A percentile compares a stretch with the other conserved stretches of the same genome.
Evolutionary conservation across 179 eudicot genomes (phyloP).

Genomic region (Beta macrorhiza): DNA sequence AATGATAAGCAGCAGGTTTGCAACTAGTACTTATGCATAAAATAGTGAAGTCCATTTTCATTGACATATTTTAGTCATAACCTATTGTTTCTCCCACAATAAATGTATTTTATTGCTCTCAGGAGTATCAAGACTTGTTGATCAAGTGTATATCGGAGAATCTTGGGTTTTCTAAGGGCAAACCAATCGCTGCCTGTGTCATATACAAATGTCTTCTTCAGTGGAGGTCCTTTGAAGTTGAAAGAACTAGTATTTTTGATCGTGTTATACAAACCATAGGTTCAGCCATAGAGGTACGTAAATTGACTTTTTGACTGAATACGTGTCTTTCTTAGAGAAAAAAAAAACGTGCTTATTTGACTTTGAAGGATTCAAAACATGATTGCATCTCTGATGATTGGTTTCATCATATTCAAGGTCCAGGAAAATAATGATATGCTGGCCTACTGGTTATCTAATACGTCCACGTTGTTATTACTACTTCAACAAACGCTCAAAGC

Average conservation of each 20-base stretch:
- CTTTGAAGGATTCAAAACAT: background rate
- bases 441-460: constrained; percentile 92
- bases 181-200: constrained; percentile 86
- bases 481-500: constrained; percentile 99
- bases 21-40: constrained; percentile 14
- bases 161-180: constrained; percentile 86
- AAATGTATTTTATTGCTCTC: constrained; percentile 23
- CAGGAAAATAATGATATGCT: constrained; percentile 77
- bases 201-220: constrained; percentile 94
- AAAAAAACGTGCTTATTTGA: background rate
- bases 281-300: constrained; percentile 75
- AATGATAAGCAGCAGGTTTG: constrained; percentile 94
- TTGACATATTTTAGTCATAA: background rate
- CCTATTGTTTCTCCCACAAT: background rate
- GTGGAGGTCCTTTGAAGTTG: constrained; percentile 99
- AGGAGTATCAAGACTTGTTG: constrained; percentile 94
- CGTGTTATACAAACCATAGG: constrained; percentile 83
- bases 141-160: constrained; percentile 85
- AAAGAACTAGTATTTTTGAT: constrained; percentile 84
- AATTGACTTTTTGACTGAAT: background rate
- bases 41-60: constrained; percentile 5
- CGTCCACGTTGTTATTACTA: constrained; percentile 80
- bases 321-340: background rate
- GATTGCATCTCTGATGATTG: constrained; percentile 18
- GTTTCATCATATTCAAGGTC: constrained; percentile 51